A percentile compares a stretch with the other conserved stretches of the same genome.
phyloP scores from a whole-genome alignment of 768 basidiomycete genomes.

The Boletus sensibilis region DNA sequence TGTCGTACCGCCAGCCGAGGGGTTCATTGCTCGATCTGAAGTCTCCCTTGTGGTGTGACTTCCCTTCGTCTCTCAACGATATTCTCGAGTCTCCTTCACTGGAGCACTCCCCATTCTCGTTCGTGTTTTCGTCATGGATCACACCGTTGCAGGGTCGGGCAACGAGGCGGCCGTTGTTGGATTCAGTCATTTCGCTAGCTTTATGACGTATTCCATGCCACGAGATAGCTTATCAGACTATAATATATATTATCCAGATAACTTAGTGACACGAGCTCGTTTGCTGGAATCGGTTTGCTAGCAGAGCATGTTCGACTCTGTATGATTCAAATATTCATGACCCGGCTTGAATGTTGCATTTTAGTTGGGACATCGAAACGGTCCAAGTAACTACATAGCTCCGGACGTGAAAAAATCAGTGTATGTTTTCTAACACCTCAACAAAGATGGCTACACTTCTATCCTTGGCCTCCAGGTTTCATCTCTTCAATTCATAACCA shows the following conservation, averaged over 20 bases:
- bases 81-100: conserved; percentile 14
- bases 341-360: no score
- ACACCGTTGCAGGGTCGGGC: conserved; percentile 8
- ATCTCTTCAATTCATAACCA: no score
- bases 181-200: conserved; percentile 14
- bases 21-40: conserved; percentile 9
- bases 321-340: no score
- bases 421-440: no score
- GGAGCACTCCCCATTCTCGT: conserved; percentile 6
- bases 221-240: not conserved
- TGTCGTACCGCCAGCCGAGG: not conserved
- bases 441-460: no score
- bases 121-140: conserved; percentile 22
- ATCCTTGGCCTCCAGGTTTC: no score
- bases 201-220: not conserved
- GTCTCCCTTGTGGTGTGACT: conserved; percentile 7
- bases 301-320: no score
- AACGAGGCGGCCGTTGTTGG: conserved; percentile 13
- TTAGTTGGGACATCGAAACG: no score
- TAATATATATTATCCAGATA: not conserved
- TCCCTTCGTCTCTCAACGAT: conserved; percentile 5
- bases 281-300: no score
- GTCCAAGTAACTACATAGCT: no score
- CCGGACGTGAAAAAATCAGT: no score
- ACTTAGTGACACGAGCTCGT: no score